Base-by-base conservation (phyloP, 345 rosid genomes). In the Aquilaria malaccensis region DNA sequence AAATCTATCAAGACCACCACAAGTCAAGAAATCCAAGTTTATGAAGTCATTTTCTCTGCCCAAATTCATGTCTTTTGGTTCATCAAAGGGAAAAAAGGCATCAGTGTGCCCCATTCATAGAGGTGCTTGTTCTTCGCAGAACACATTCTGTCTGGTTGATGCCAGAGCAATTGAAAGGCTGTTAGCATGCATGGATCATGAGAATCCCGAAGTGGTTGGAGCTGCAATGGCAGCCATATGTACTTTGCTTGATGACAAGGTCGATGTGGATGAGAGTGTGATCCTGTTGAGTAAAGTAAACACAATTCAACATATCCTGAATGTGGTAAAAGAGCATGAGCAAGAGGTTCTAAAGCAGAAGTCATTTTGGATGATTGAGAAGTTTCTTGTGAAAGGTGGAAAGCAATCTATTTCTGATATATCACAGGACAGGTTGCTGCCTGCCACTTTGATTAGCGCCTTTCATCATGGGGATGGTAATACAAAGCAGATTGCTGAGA, bases 401-500 rank as follows among this genome's bases (percentile, higher is more conserved):
- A 74, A 74, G 30, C 67, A 71, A 64, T 78, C 81, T 47, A 77
- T 73, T 11, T 72, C 80, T n/a, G 80, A 72, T 54, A 89, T 93
- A 69, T 82, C 94, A 30, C 83, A 77, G 70, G 98, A 93, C 60
- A 85, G 81, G 72, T 50, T 70, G 70, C 63, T 89, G 69, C 85
- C 85, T 63, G 70, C 86, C 30, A 79, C 79, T 59, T 76, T 89
- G 79, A 77, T 89, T 60, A 75, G 80, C 68, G 85, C 94, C 50
- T 85, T 89, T 58, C 98, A 87, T 65, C 86, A 84, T 29, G 96
- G 96, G 30, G 85, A 85, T 64, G 81, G 79, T 47, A 68, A 74
- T 59, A 85, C 95, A 22, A 87, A 80, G 78, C 89, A 84, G 77
- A 83, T 84, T 70, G 98, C 98, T 41, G 96, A 89, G 74, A 85